phyloP scores from a whole-genome alignment of 1,284 basidiomycete genomes.

The Apiotrichum veenhuisii region DNA sequence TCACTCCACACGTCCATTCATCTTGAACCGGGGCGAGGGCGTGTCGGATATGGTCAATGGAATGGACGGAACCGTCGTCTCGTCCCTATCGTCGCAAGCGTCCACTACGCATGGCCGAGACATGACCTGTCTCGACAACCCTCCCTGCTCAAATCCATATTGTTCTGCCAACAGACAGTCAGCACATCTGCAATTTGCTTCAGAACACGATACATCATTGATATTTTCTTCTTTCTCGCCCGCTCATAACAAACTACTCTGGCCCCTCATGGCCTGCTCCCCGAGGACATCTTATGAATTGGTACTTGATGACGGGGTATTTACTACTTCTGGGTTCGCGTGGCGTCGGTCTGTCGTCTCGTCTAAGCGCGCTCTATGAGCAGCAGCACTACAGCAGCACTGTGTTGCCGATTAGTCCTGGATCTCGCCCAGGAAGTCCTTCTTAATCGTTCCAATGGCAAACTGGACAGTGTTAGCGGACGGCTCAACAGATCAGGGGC shows the following conservation, averaged over 20 bases:
- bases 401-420: conserved; percentile 38
- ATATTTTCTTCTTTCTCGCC: too few relatives aligned
- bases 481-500: neutral
- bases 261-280: neutral
- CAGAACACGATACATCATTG: neutral
- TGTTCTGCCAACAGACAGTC: neutral
- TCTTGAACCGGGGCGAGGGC: too few relatives aligned
- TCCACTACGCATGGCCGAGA: too few relatives aligned
- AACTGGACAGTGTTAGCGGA: conserved; percentile 58
- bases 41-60: too few relatives aligned
- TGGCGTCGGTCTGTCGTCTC: neutral
- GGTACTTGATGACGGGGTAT: conserved; percentile 15
- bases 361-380: conserved; percentile 1
- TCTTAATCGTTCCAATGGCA: conserved; percentile 90
- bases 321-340: neutral
- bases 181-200: neutral
- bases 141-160: too few relatives aligned
- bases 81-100: too few relatives aligned
- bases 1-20: too few relatives aligned
- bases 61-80: too few relatives aligned
- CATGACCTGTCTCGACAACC: too few relatives aligned
- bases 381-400: too few relatives aligned
- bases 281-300: neutral
- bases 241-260: too few relatives aligned
- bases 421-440: conserved; percentile 86